Conservation (phyloP, 192 early-diverging fungal genomes). For the Jimgerdemannia flammicorona region DNA sequence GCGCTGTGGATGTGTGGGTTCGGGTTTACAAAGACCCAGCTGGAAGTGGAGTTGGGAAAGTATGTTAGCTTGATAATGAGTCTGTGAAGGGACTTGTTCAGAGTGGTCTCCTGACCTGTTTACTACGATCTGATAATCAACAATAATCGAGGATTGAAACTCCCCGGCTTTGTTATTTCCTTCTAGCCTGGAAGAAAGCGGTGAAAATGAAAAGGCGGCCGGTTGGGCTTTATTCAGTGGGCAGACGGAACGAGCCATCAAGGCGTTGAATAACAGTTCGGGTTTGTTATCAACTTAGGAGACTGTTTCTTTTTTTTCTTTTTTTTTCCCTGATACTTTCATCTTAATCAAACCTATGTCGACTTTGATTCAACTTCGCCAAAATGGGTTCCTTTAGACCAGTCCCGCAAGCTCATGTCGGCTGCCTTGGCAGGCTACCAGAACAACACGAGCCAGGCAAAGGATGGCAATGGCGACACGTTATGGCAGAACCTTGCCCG, state of each 20-base stretch:
- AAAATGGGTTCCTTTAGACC: conserved; percentile 38
- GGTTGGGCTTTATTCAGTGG: conserved; percentile 86
- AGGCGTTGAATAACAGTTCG: conserved; percentile 50
- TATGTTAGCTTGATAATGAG: conserved; percentile 37
- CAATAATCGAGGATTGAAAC: no score
- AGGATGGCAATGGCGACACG: conserved; percentile 25
- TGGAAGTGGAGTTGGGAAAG: conserved; percentile 41
- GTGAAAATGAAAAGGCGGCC: conserved; percentile 82
- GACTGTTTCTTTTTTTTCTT: no score
- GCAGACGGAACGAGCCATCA: conserved; percentile 66
- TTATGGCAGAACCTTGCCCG: conserved; percentile 62
- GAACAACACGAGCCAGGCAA: not conserved
- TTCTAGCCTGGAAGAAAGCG: conserved; percentile 60
- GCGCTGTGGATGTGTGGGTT: conserved; percentile 48
- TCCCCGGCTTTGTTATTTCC: not conserved
- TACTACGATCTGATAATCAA: no score
- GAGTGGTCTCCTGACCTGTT: no score
- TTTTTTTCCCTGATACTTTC: not conserved
- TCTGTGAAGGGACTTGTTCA: conserved; percentile 13
- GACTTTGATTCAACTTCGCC: conserved; percentile 4
- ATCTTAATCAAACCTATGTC: not conserved
- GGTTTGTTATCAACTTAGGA: conserved; percentile 20
- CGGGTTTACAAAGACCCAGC: conserved; percentile 38
- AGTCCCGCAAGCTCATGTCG: conserved; percentile 82
- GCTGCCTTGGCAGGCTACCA: conserved; percentile 60